These are phyloP conservation scores for Piedraia hortae DNA, from an alignment of 2,329 filamentous ascomycete species.

Conservation along the genomic window DNA sequence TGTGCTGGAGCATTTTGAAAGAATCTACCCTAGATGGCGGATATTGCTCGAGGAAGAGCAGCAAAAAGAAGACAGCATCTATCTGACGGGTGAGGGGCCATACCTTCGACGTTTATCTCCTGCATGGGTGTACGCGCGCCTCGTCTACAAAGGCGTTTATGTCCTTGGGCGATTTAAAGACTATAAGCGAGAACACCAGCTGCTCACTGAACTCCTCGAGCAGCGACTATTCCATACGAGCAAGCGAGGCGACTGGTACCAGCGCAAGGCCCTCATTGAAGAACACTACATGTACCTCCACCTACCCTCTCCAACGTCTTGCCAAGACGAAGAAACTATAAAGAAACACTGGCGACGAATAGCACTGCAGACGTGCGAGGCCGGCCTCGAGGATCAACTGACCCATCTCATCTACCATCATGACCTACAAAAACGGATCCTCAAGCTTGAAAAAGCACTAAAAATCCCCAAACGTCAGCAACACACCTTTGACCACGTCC, in stretches of 20 bases:
- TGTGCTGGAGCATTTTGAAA: slow-evolving; percentile 44
- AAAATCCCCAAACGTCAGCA: slow-evolving; percentile 63
- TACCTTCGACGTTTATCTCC: slow-evolving; percentile 78
- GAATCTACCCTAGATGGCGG: slow-evolving; percentile 59
- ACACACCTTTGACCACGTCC: slow-evolving; percentile 76
- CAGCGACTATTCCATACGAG: slow-evolving; percentile 69
- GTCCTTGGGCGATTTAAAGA: slow-evolving; percentile 61
- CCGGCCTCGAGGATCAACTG: slow-evolving; percentile 59
- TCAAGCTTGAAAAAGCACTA: slow-evolving; percentile 64
- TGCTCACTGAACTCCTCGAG: slow-evolving; percentile 46
- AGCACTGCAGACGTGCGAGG: slow-evolving; percentile 57
- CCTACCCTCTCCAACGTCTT: slow-evolving; percentile 17
- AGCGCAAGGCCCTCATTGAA: slow-evolving; percentile 76
- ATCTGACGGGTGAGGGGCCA: slow-evolving; percentile 58
- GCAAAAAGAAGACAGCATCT: slow-evolving; percentile 46
- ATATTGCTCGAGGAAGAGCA: slow-evolving; percentile 44
- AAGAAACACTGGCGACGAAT: slow-evolving; percentile 62
- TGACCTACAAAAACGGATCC: slow-evolving; percentile 78
- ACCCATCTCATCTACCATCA: slow-evolving; percentile 87
- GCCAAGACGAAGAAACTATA: slow-evolving; percentile 27
- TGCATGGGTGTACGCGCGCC: slow-evolving; percentile 76
- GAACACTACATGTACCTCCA: slow-evolving; percentile 73
- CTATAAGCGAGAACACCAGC: slow-evolving; percentile 44
- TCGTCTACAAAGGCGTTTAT: slow-evolving; percentile 64
- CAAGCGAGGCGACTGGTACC: slow-evolving; percentile 76